Percentiles rank a stretch among this genome's conserved stretches.
These are phyloP conservation scores for Aspergillus biplanus DNA, from an alignment of 495 filamentous ascomycete species.

Conservation along the genomic window DNA sequence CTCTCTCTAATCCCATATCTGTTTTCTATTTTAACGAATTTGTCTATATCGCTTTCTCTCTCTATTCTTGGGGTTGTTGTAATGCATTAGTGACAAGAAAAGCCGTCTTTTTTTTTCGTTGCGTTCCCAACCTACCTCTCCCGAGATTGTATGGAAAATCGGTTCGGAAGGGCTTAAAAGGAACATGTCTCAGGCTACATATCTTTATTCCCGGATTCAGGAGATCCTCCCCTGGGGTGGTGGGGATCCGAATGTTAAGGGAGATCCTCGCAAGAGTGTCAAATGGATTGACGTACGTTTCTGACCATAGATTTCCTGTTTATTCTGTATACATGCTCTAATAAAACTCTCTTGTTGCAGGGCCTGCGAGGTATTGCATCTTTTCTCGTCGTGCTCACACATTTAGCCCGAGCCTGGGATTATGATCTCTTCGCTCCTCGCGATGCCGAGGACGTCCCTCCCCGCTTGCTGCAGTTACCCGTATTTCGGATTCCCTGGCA, in stretches of 20 bases:
- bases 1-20: slow-evolving; percentile 8
- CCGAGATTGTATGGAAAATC: not conserved
- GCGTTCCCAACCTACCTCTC: not conserved
- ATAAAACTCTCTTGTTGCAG: slow-evolving; percentile 31
- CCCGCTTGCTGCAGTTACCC: slow-evolving; percentile 61
- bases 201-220: slow-evolving; percentile 37
- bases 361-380: slow-evolving; percentile 68
- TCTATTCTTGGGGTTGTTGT: slow-evolving; percentile 7
- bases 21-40: not conserved
- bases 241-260: slow-evolving; percentile 36
- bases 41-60: slow-evolving; percentile 6
- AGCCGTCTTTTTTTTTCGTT: not conserved
- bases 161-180: slow-evolving; percentile 26
- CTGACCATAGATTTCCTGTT: not conserved
- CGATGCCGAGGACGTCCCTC: slow-evolving; percentile 45
- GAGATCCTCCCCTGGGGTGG: slow-evolving; percentile 40
- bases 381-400: slow-evolving; percentile 64
- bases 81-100: slow-evolving; percentile 9
- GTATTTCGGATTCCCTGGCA: slow-evolving; percentile 65
- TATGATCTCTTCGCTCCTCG: slow-evolving; percentile 60
- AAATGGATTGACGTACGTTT: slow-evolving; percentile 71
- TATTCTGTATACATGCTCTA: not conserved
- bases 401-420: slow-evolving; percentile 64
- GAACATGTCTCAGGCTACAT: slow-evolving; percentile 28
- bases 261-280: slow-evolving; percentile 57